Conservation (phyloP, 129 eudicot genomes). For the Chrysanthemum makinoi region DNA sequence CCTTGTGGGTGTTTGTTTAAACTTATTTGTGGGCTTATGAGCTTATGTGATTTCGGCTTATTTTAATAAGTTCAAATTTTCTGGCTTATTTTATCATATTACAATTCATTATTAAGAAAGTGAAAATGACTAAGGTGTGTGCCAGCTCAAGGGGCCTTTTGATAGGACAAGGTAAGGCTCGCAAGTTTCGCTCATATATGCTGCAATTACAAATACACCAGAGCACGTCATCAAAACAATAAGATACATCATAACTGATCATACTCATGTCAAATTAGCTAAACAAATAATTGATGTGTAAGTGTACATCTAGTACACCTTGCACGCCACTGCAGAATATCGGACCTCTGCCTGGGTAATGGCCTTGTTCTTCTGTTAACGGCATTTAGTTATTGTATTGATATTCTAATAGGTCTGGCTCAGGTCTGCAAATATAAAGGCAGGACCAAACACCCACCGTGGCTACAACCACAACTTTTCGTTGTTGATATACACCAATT, state of each 20-base stretch:
- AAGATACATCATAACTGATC: background rate
- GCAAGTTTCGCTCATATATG: constrained; percentile 50
- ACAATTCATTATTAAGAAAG: background rate
- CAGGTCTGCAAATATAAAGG: too few relatives aligned
- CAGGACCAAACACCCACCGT: too few relatives aligned
- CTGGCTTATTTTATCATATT: too few relatives aligned
- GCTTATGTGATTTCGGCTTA: too few relatives aligned
- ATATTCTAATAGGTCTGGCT: constrained; percentile 37
- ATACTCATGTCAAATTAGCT: background rate
- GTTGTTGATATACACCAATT: constrained; percentile 50
- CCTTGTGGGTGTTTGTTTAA: too few relatives aligned
- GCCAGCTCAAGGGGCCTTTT: constrained; percentile 44
- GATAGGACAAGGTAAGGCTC: constrained; percentile 48
- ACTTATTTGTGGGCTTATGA: too few relatives aligned
- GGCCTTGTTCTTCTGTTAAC: constrained; percentile 41
- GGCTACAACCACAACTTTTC: too few relatives aligned
- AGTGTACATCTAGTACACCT: constrained; percentile 31
- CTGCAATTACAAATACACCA: constrained; percentile 36
- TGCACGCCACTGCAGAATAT: constrained; percentile 53
- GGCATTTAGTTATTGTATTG: constrained; percentile 31
- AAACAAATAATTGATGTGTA: background rate
- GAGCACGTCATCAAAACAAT: constrained; percentile 15
- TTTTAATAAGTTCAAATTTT: too few relatives aligned
- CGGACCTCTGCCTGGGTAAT: constrained; percentile 47
- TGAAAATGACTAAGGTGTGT: constrained; percentile 2